phyloP scores from a whole-genome alignment of 331 rosid species.

The Pyrus hybrid region DNA sequence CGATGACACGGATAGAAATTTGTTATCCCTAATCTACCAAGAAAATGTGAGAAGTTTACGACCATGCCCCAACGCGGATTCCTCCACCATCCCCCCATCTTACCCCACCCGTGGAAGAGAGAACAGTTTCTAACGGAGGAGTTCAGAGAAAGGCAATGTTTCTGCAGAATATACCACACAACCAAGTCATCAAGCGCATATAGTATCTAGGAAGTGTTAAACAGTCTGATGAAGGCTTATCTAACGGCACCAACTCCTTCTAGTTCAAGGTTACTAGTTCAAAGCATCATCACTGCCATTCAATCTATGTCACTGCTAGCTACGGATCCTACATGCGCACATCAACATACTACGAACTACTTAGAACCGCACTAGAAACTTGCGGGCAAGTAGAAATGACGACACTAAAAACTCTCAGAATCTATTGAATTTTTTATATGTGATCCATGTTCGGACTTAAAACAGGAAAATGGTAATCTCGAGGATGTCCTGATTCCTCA shows the following conservation, averaged over 20 bases:
- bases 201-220: neutral
- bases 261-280: neutral
- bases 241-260: neutral
- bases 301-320: neutral
- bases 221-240: neutral
- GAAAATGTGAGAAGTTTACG: neutral
- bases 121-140: neutral
- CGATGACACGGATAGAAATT: neutral
- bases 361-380: neutral
- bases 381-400: neutral
- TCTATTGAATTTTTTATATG: too few species aligned
- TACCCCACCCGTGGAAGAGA: neutral
- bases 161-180: neutral
- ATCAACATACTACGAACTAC: neutral
- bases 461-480: too few species aligned
- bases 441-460: too few species aligned
- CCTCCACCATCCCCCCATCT: neutral
- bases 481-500: too few species aligned
- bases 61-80: neutral
- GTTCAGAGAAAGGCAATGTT: neutral
- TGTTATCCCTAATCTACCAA: neutral
- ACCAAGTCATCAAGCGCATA: neutral
- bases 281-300: neutral
- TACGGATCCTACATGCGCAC: neutral
- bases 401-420: neutral